Evolutionary conservation across 2,329 filamentous ascomycete species (phyloP), one percentile per base, ranked within the genome.

Genomic region (Sporothrix brasiliensis): DNA sequence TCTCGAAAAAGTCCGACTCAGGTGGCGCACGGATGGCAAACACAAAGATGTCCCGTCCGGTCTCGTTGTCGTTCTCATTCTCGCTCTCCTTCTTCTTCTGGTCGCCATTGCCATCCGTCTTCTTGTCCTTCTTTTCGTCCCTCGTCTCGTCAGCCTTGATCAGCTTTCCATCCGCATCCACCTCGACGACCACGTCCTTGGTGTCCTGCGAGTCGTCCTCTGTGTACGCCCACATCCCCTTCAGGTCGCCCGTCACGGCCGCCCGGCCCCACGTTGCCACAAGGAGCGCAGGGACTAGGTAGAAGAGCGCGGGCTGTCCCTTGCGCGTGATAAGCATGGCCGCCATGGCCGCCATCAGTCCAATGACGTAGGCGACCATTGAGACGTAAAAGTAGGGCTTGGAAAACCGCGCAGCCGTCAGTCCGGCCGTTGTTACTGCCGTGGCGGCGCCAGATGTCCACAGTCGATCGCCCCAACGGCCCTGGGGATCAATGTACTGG

Each of bases 281-380:
- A 5, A 97, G 81, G 0, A 98, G 92, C 0, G 92, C 90, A 0
- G 94, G 94, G 0, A 98, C 95, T 7, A 99, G 87, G 77, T 98
- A 98, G 16, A 99, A 82, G 44, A 99, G 84, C 9, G 95, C 94
- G 0, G 94, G 94, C 77, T 99, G 94, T 2, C 92, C 92, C 73
- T 92, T 92, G 61, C 90, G 86, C 76, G 89, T 95, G 11, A 92
- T 81, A 66, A 93, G 84, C 81, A 98, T 91, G 75, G 93, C 91
- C 0, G 85, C 82, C 21, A 97, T 80, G 0, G 94, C 97, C 2
- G 85, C 83, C 2, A 93, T 73, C 88, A 98, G 92, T 0, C 93
- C 94, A 3, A 89, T 63, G 0, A 91, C 76, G 79, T 98, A 99
- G 0, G 94, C 94, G 1, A 86, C 76, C 73, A 97, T 77, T 49